phyloP scores from a whole-genome alignment of 345 rosid genomes.

The Camelina neglecta region DNA sequence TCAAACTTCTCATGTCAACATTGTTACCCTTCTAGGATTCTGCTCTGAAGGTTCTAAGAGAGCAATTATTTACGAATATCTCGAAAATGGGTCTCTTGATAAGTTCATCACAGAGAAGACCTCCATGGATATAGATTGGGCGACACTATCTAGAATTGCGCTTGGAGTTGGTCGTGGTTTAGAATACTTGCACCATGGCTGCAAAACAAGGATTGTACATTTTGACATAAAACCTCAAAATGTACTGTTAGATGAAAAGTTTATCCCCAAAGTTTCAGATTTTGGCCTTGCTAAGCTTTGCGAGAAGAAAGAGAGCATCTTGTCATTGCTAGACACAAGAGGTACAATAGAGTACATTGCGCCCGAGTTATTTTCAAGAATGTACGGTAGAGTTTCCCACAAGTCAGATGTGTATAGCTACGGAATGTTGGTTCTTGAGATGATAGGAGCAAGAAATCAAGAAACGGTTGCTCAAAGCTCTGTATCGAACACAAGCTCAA shows the following conservation, averaged over 20 bases:
- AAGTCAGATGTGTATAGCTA: constrained; percentile 54
- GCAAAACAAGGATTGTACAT: constrained; percentile 55
- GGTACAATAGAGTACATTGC: constrained; percentile 56
- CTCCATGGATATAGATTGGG: not conserved
- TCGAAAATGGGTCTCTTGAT: constrained; percentile 51
- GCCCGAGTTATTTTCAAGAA: constrained; percentile 13
- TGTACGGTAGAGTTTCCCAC: constrained; percentile 30
- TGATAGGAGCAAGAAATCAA: constrained; percentile 45
- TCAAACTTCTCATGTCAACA: constrained; percentile 52
- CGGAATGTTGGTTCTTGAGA: constrained; percentile 51
- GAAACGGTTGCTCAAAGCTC: not conserved
- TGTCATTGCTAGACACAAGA: constrained; percentile 43
- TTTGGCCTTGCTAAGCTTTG: constrained; percentile 57
- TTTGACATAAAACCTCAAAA: constrained; percentile 59
- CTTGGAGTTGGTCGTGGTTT: constrained; percentile 52
- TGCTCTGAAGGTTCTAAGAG: constrained; percentile 44
- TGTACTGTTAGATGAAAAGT: constrained; percentile 44
- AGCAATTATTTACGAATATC: constrained; percentile 49
- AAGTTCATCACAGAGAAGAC: constrained; percentile 15
- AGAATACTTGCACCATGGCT: constrained; percentile 55
- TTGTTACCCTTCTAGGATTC: constrained; percentile 49
- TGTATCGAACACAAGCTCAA: constrained; percentile 37
- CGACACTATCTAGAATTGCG: constrained; percentile 30
- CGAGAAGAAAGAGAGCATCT: constrained; percentile 39
- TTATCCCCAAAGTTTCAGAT: constrained; percentile 49